Base-by-base conservation (phyloP, 1,284 basidiomycete genomes). In the Gastroboletus turbinatus region DNA sequence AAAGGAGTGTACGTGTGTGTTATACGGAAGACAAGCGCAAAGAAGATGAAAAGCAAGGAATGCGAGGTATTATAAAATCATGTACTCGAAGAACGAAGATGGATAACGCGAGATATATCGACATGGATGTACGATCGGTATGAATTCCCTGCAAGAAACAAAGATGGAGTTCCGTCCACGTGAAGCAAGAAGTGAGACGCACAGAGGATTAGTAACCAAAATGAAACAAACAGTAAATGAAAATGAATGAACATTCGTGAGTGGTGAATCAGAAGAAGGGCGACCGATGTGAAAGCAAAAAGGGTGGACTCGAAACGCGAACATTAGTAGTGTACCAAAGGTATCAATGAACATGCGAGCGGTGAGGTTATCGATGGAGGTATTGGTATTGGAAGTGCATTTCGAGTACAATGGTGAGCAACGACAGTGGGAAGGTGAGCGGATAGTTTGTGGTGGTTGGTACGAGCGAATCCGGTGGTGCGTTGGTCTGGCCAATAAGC, bases 321-420 rank as follows among this genome's bases (percentile, higher is more conserved):
- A 55, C 39, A 9, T 52, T 32, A 61, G 39, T 17, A 33, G 58
- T 42, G 55, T 33, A 47, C 52, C 63, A 56, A n/a, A 62, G 50
- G 54, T 58, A 62, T 54, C 19, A 35, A 53, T 63, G 40, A 30
- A 51, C 53, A 39, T 55, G 45, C 27, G 23, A 42, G 39, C 17
- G 17, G 42, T 44, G 13, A 52, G 21, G 16, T 4, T 58, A 39
- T 46, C 40, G 51, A 27, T 50, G 16, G n/a, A 25, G 19, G 14
- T 40, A 17, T 43, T 50, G 43, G 43, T 50, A 45, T 50, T 46
- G 50, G 45, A 40, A 46, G 53, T 67, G 56, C 47, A 38, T 43
- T 54, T 56, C 17, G 55, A 54, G 51, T 66, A 69, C 64, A 66
- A 38, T 32, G 46, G 27, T 40, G 45, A 43, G 50, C 30, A 50